These are phyloP conservation scores for Pseudozyma hubeiensis DNA, from an alignment of 1,284 basidiomycete genomes.

Conservation along the genomic window DNA sequence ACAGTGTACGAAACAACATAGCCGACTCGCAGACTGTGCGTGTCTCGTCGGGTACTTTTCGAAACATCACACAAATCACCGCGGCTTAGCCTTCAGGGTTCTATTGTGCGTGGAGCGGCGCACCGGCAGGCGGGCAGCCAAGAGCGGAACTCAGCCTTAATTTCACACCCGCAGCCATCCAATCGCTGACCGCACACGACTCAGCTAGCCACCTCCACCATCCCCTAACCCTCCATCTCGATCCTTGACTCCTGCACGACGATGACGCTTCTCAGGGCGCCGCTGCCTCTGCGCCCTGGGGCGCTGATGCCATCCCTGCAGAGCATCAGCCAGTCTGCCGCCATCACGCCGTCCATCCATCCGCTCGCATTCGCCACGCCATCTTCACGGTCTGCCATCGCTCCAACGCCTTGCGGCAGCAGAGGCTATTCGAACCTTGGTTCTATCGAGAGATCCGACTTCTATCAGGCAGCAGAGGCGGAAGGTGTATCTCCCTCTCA, in stretches of 20 bases:
- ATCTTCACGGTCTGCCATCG: background rate
- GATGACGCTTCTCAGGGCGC: slow-evolving; percentile 36
- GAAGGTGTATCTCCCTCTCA: background rate
- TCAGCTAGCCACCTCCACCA: slow-evolving; percentile 6
- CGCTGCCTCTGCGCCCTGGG: slow-evolving; percentile 19
- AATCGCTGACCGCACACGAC: background rate
- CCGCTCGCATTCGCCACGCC: background rate
- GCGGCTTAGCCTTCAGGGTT: too few species aligned
- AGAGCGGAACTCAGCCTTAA: background rate
- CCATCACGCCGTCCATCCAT: background rate
- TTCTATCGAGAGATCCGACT: background rate
- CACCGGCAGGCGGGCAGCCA: background rate
- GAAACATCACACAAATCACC: too few species aligned
- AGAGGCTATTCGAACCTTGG: slow-evolving; percentile 2
- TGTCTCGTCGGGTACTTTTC: too few species aligned
- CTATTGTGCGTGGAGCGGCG: too few species aligned
- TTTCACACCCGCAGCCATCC: slow-evolving; percentile 1
- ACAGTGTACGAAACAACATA: too few species aligned
- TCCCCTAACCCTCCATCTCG: slow-evolving; percentile 2
- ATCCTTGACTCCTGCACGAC: background rate
- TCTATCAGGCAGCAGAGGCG: slow-evolving; percentile 3
- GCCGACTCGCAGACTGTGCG: too few species aligned
- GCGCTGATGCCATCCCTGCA: background rate
- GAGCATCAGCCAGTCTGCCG: background rate
- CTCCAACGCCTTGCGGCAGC: slow-evolving; percentile 7